Evolutionary conservation across 2,329 filamentous ascomycete species (phyloP), one percentile per base, ranked within the genome.

Genomic region (Didymosphaeria variabile): DNA sequence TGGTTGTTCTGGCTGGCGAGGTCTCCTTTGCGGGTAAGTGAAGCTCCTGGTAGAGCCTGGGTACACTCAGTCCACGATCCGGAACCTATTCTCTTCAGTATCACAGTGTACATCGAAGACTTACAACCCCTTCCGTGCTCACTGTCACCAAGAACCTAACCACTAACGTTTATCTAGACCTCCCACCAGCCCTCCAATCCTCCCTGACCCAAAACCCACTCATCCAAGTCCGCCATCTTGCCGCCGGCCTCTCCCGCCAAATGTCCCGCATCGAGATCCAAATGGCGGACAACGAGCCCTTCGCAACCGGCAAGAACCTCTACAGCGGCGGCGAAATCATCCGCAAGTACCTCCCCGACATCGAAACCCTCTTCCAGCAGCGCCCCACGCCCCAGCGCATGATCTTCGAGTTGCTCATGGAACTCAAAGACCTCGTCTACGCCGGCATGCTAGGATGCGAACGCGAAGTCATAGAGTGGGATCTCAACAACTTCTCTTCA

Each of bases 211-310:
- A 71, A 8, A 75, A 74, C 49, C 73, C 72, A 0, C 70, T 75
- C 9, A 68, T 77, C 10, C 74, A 77, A 57, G 72, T 76, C 44
- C 73, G 74, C 31, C 74, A 77, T 53, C 67, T 76, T 10, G 70
- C 70, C 17, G 73, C 73, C 29, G 73, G 73, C 19, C 67, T 77
- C 23, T 76, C 73, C 15, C 71, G 74, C 21, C 73, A 77, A 58
- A 74, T 77, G 68, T 75, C 72, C 13, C 73, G 69, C 31, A 63
- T 75, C 26, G 74, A 77, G 52, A 57, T 75, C 40, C 72, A 75
- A 47, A 75, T 77, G 74, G 68, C 66, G 5, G 74, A 77, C 59
- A 77, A 76, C 40, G 72, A 72, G 38, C 70, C 74, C 26, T 77
- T 71, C 44, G 68, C 67, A 10, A 58, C 58, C 1, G 71, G 72